phyloP scores from a whole-genome alignment of 805 yeast genomes.

The Yamadazyma paraphyllophila region DNA sequence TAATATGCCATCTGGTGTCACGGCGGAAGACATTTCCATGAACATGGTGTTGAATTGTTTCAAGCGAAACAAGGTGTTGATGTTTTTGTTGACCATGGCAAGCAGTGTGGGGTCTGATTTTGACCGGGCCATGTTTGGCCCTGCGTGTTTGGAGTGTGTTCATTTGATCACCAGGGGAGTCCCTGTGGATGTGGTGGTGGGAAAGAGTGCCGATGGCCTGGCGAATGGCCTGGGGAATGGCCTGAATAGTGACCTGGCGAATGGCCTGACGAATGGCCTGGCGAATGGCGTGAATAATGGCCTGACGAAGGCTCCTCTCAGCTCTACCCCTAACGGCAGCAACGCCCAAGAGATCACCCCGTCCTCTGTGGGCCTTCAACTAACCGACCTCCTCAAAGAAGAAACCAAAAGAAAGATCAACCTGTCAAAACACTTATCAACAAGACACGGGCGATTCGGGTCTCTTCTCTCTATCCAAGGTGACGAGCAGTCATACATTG shows the following conservation, averaged over 20 bases:
- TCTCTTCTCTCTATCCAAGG: constrained; percentile 73
- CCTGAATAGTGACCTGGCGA: neutral
- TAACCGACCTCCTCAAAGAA: constrained; percentile 52
- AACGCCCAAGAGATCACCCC: neutral
- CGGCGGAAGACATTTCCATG: constrained; percentile 65
- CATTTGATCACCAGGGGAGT: constrained; percentile 62
- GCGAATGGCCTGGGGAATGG: neutral
- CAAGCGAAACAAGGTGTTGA: constrained; percentile 68
- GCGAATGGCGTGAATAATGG: neutral
- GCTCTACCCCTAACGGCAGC: neutral
- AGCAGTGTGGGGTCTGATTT: constrained; percentile 64
- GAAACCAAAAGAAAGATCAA: constrained; percentile 56
- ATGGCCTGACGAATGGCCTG: neutral
- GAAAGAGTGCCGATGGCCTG: neutral
- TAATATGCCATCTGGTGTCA: constrained; percentile 56
- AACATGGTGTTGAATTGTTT: constrained; percentile 57
- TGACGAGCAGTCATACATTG: constrained; percentile 55
- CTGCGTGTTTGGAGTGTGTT: constrained; percentile 66
- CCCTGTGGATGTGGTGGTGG: constrained; percentile 22
- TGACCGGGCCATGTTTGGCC: constrained; percentile 58
- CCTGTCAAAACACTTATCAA: constrained; percentile 51
- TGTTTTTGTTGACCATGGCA: constrained; percentile 67
- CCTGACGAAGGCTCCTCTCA: neutral
- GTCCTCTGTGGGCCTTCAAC: constrained; percentile 37
- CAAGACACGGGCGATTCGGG: constrained; percentile 91